Percentiles rank a stretch among this genome's conserved stretches.
phyloP scores from a whole-genome alignment of 2,329 filamentous ascomycete species.

The Nemania abortiva region DNA sequence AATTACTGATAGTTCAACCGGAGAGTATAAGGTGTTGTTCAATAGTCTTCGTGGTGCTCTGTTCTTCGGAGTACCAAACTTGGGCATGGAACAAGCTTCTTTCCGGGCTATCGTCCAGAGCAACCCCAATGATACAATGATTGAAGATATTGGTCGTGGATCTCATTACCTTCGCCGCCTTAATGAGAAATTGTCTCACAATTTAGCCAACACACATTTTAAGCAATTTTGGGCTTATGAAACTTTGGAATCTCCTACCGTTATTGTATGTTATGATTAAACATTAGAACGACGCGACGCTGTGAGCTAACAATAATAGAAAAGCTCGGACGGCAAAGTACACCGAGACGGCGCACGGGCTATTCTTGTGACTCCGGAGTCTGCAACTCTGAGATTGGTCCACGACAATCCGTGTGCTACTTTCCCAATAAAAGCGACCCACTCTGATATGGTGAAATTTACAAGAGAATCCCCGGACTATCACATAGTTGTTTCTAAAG shows the following conservation, averaged over 20 bases:
- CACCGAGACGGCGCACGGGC: constrained; percentile 18
- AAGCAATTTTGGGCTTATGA: constrained; percentile 35
- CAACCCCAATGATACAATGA: constrained; percentile 24
- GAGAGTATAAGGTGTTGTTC: constrained; percentile 8
- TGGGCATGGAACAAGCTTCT: constrained; percentile 31
- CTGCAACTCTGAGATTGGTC: constrained; percentile 18
- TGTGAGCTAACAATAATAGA: constrained; percentile 13
- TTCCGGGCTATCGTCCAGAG: constrained; percentile 22
- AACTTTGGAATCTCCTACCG: constrained; percentile 33
- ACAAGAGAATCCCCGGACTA: constrained; percentile 20
- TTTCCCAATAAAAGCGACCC: constrained; percentile 31
- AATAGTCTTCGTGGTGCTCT: constrained; percentile 21
- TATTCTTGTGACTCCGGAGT: constrained; percentile 34
- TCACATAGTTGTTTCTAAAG: constrained; percentile 31
- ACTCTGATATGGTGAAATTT: constrained; percentile 40
- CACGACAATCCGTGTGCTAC: background rate
- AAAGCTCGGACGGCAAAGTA: constrained; percentile 9
- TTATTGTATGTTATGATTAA: constrained; percentile 19
- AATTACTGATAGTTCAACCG: background rate
- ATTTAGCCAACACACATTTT: background rate
- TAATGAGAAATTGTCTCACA: constrained; percentile 11
- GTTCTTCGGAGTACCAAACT: constrained; percentile 37
- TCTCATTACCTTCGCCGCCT: constrained; percentile 29
- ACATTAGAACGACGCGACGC: background rate
- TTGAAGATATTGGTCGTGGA: constrained; percentile 26